phyloP scores from a whole-genome alignment of 805 yeast species.

The Kregervanrija fluxuum region DNA sequence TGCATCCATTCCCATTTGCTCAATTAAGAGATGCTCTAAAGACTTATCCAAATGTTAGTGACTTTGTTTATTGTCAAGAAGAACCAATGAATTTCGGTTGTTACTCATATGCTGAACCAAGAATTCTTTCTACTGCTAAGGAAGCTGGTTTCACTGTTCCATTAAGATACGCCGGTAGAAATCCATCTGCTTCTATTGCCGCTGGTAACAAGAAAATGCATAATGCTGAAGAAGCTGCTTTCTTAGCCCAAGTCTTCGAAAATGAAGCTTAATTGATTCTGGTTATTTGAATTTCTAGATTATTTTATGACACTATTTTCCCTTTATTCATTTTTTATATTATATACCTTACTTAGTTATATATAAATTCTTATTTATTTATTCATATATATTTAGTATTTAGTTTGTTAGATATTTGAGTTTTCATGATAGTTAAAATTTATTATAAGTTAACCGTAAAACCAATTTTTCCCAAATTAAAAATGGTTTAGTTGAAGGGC shows the following conservation, averaged over 20 bases:
- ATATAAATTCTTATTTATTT: no score
- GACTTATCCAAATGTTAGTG: slow-evolving; percentile 75
- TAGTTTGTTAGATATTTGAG: no score
- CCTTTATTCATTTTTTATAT: no score
- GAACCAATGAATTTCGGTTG: slow-evolving; percentile 98
- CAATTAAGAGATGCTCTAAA: slow-evolving; percentile 81
- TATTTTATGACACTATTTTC: no score
- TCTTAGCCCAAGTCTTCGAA: slow-evolving; percentile 69
- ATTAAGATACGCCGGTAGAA: slow-evolving; percentile 91
- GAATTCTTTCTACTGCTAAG: slow-evolving; percentile 67
- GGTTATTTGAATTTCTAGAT: no score
- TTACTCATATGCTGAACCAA: slow-evolving; percentile 74
- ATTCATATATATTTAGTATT: no score
- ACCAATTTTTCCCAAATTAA: no score
- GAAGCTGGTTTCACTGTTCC: slow-evolving; percentile 59
- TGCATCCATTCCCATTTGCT: slow-evolving; percentile 98
- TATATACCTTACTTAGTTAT: no score
- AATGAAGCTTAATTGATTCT: background rate
- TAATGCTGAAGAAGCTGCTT: slow-evolving; percentile 77
- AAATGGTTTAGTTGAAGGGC: no score
- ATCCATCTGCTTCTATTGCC: slow-evolving; percentile 97
- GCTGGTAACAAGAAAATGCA: slow-evolving; percentile 93
- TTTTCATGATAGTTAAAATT: no score
- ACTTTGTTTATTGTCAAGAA: slow-evolving; percentile 95
- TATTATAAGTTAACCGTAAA: no score